A percentile compares a stretch with the other conserved stretches of the same genome.
Conservation (phyloP, 345 rosid species). For the Eucalyptus brandiana region DNA sequence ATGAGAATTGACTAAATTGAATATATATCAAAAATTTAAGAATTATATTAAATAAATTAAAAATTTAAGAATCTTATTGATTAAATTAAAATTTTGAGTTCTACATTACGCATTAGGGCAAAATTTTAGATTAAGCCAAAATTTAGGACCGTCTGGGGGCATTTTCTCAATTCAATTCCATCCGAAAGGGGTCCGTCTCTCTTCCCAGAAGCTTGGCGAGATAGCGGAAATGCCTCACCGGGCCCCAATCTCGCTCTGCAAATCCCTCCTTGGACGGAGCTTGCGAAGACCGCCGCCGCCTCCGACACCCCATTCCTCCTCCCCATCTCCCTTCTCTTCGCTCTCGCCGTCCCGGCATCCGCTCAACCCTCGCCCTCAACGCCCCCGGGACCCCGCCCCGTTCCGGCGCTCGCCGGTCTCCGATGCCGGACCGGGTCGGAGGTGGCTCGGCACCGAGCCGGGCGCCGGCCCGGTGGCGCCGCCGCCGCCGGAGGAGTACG, state of each 20-base stretch:
- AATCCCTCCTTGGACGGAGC: constrained; percentile 5
- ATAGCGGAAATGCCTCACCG: not conserved
- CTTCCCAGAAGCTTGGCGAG: not conserved
- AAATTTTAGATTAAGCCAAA: too few relatives aligned
- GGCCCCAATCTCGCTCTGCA: constrained; percentile 20
- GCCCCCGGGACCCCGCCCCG: not conserved
- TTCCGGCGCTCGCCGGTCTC: not conserved
- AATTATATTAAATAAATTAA: too few relatives aligned
- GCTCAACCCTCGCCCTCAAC: not conserved
- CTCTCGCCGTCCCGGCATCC: not conserved
- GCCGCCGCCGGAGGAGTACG: constrained; percentile 17
- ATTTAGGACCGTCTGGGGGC: too few relatives aligned
- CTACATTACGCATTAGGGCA: too few relatives aligned
- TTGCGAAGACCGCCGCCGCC: not conserved
- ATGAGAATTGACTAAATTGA: too few relatives aligned
- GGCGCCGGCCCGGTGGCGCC: not conserved
- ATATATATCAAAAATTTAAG: fast-evolving
- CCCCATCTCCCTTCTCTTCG: not conserved
- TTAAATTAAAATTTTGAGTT: too few relatives aligned
- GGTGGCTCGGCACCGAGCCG: constrained; percentile 22
- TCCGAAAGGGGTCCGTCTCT: not conserved
- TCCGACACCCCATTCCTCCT: not conserved
- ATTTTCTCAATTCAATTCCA: not conserved
- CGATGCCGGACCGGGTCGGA: not conserved
- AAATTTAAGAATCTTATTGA: too few relatives aligned